Percentiles rank a stretch among this genome's conserved stretches.
These are phyloP conservation scores for Debaryomyces prosopidis DNA, from an alignment of 805 yeast species.

Conservation along the genomic window DNA sequence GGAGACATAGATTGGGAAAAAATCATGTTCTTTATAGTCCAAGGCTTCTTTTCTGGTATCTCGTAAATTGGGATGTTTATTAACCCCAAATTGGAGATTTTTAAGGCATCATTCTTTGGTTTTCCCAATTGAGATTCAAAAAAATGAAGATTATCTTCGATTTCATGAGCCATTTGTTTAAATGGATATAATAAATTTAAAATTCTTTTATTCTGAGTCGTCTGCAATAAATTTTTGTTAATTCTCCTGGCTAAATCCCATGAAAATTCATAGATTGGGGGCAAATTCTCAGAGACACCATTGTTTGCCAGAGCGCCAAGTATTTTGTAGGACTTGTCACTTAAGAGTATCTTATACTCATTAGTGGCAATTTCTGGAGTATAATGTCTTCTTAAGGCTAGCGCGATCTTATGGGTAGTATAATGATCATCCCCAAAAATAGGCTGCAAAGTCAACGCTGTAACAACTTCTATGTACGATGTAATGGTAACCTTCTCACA, in stretches of 20 bases:
- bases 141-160: conserved; percentile 17
- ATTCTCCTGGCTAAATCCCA: conserved; percentile 32
- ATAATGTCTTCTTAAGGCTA: conserved; percentile 32
- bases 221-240: conserved; percentile 16
- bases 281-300: conserved; percentile 30
- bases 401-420: conserved; percentile 27
- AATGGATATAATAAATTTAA: conserved; percentile 22
- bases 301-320: conserved; percentile 35
- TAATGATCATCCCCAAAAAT: conserved; percentile 25
- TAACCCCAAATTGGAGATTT: conserved; percentile 39
- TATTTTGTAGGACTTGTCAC: conserved; percentile 20
- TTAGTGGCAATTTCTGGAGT: conserved; percentile 9
- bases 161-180: conserved; percentile 12
- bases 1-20: conserved; percentile 41
- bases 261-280: conserved; percentile 29
- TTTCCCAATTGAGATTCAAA: conserved; percentile 23
- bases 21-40: conserved; percentile 31
- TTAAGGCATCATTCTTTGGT: conserved; percentile 30
- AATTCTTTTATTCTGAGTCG: conserved; percentile 21
- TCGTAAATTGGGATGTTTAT: conserved; percentile 20
- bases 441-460: conserved; percentile 28
- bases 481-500: conserved; percentile 32
- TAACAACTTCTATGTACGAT: conserved; percentile 25
- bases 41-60: conserved; percentile 7
- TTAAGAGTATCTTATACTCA: conserved; percentile 17